Evolutionary conservation across 495 filamentous ascomycete genomes (phyloP).

Genomic region (Durotheca rogersii): DNA sequence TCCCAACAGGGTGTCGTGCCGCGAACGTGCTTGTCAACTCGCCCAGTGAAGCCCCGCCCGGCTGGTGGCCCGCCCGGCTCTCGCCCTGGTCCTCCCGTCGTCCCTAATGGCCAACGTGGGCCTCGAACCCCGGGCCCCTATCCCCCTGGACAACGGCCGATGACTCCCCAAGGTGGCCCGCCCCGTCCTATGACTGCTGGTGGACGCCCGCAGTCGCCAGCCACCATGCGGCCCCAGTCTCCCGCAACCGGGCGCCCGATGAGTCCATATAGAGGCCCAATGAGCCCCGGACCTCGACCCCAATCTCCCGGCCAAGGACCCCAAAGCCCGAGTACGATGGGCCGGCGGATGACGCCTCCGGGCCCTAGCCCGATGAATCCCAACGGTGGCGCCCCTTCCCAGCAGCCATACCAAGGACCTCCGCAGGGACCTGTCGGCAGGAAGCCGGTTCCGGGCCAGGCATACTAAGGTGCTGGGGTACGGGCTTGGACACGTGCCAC

Average conservation of each 20-base stretch:
- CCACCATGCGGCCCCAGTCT: constrained; percentile 39
- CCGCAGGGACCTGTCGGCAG: constrained; percentile 41
- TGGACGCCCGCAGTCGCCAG: constrained; percentile 40
- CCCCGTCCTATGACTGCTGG: constrained; percentile 40
- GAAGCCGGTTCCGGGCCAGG: constrained; percentile 53
- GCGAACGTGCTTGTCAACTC: constrained; percentile 87
- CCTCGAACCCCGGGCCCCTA: constrained; percentile 51
- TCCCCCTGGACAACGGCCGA: constrained; percentile 50
- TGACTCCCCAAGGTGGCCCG: constrained; percentile 45
- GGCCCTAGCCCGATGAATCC: constrained; percentile 64
- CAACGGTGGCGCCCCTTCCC: constrained; percentile 36
- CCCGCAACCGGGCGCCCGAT: constrained; percentile 46
- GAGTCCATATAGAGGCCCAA: constrained; percentile 35
- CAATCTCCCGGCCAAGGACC: constrained; percentile 41
- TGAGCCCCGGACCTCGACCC: constrained; percentile 49
- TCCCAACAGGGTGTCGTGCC: constrained; percentile 91
- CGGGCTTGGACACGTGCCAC: not conserved
- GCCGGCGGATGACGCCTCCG: constrained; percentile 52
- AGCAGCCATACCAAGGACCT: constrained; percentile 31
- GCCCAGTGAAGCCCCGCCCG: constrained; percentile 83
- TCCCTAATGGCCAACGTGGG: constrained; percentile 39
- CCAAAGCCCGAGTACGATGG: constrained; percentile 37
- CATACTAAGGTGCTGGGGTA: constrained; percentile 38
- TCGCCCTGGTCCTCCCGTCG: constrained; percentile 41
- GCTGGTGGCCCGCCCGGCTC: constrained; percentile 43